Evolutionary conservation across 1,139 yeast genomes (phyloP).

Genomic region (Candida anutae): DNA sequence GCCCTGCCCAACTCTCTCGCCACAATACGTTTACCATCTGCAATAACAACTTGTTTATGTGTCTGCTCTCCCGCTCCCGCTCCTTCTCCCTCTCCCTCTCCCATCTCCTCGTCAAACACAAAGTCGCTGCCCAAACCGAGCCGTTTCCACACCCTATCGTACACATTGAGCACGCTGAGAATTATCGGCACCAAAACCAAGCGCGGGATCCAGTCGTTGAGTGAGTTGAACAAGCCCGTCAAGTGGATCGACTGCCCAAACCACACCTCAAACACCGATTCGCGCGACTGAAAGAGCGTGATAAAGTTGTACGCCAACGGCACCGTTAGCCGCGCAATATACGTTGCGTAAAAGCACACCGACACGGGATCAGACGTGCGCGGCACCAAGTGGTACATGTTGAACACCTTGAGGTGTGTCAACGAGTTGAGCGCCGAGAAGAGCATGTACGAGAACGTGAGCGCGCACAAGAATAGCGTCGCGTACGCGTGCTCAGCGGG

Average conservation of each 20-base stretch:
- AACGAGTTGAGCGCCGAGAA: constrained; percentile 57
- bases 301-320: constrained; percentile 77
- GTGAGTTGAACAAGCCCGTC: constrained; percentile 64
- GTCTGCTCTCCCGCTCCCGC: constrained; percentile 2
- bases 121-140: constrained; percentile 41
- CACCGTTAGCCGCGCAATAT: constrained; percentile 73
- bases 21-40: constrained; percentile 36
- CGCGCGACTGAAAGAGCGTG: constrained; percentile 49
- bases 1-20: constrained; percentile 25
- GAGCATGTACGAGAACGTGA: constrained; percentile 60
- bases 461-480: constrained; percentile 21
- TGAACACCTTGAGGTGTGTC: constrained; percentile 62
- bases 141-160: constrained; percentile 50
- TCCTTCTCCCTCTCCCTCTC: constrained; percentile 5
- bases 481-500: too few relatives aligned
- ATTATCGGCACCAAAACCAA: constrained; percentile 60
- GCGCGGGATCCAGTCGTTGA: constrained; percentile 72
- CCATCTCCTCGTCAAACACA: constrained; percentile 17
- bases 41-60: constrained; percentile 30
- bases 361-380: constrained; percentile 69
- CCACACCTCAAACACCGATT: constrained; percentile 47
- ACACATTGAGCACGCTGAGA: constrained; percentile 59
- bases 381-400: constrained; percentile 65
- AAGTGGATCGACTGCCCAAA: constrained; percentile 69
- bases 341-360: constrained; percentile 70